These are phyloP conservation scores for Leucocoprinus sp. DNA, from an alignment of 768 basidiomycete species.

Conservation along the genomic window DNA sequence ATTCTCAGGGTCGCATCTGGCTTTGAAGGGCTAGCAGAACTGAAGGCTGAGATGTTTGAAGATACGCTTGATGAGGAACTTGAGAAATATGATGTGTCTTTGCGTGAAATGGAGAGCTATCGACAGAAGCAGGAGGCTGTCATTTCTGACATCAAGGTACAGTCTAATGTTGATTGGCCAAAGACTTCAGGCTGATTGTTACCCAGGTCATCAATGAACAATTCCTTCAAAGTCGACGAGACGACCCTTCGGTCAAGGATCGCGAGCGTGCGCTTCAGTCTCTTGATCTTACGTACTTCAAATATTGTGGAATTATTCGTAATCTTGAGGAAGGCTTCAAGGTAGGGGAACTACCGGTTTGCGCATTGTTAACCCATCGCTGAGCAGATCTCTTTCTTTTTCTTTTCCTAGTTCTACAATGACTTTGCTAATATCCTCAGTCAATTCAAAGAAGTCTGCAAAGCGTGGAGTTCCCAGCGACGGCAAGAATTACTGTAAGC, in stretches of 20 bases:
- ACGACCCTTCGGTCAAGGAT: slow-evolving; percentile 69
- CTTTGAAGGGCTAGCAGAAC: slow-evolving; percentile 58
- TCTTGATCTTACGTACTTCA: slow-evolving; percentile 79
- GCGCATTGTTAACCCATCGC: no score
- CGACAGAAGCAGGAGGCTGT: slow-evolving; percentile 57
- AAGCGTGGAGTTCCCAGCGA: slow-evolving; percentile 63
- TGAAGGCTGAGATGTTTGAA: slow-evolving; percentile 84
- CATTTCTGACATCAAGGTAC: slow-evolving; percentile 61
- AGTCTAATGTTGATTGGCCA: slow-evolving; percentile 10
- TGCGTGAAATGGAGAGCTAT: slow-evolving; percentile 47
- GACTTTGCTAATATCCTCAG: slow-evolving; percentile 66
- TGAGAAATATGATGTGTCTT: slow-evolving; percentile 71
- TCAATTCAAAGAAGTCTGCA: slow-evolving; percentile 70
- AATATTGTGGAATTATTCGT: slow-evolving; percentile 75
- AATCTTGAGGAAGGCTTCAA: slow-evolving; percentile 88
- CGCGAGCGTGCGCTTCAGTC: slow-evolving; percentile 77
- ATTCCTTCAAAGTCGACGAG: slow-evolving; percentile 71
- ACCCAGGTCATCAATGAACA: slow-evolving; percentile 52
- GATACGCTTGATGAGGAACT: slow-evolving; percentile 73
- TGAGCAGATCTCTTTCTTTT: no score
- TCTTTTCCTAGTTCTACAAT: slow-evolving; percentile 96
- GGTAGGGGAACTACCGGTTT: slow-evolving; percentile 38
- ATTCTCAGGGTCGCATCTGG: slow-evolving; percentile 60
- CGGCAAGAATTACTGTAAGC: slow-evolving; percentile 71
- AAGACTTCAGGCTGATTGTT: not conserved